Evolutionary conservation across 2,329 filamentous ascomycete species (phyloP).

Genomic region (Acrocalymma vagum): DNA sequence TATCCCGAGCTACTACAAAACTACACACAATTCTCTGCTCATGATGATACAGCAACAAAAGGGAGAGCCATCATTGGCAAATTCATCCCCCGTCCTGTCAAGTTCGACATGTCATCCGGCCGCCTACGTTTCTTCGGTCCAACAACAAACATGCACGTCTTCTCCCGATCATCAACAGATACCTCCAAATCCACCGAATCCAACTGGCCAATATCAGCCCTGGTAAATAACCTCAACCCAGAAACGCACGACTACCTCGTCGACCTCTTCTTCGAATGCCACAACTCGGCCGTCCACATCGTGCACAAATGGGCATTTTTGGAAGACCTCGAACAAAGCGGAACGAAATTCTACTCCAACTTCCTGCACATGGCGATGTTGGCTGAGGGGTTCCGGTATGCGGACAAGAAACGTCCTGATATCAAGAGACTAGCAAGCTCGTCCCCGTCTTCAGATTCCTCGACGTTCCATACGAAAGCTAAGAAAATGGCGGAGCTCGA

Average conservation of each 20-base stretch:
- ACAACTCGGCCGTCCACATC: slow-evolving; percentile 57
- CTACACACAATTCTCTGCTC: background rate
- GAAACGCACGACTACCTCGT: slow-evolving; percentile 60
- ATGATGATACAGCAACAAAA: slow-evolving; percentile 38
- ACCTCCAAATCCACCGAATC: slow-evolving; percentile 45
- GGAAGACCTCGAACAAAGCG: slow-evolving; percentile 51
- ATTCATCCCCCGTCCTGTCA: slow-evolving; percentile 56
- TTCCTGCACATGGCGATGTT: slow-evolving; percentile 60
- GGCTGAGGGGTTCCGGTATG: slow-evolving; percentile 59
- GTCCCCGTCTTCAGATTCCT: slow-evolving; percentile 52
- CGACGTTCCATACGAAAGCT: slow-evolving; percentile 56
- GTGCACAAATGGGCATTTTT: slow-evolving; percentile 58
- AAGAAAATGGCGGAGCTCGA: slow-evolving; percentile 61
- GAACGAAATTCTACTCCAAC: slow-evolving; percentile 53
- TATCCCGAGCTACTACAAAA: slow-evolving; percentile 12
- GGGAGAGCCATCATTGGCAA: slow-evolving; percentile 50
- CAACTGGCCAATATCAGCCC: slow-evolving; percentile 52
- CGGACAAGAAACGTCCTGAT: slow-evolving; percentile 57
- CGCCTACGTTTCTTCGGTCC: slow-evolving; percentile 59
- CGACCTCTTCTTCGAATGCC: slow-evolving; percentile 57
- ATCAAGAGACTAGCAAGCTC: slow-evolving; percentile 55
- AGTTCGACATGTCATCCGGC: slow-evolving; percentile 58
- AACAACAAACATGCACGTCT: slow-evolving; percentile 59
- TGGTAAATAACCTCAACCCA: slow-evolving; percentile 52
- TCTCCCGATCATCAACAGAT: slow-evolving; percentile 41